Base-by-base conservation (phyloP, 192 early-diverging fungal genomes). In the Coemansia sp. region DNA sequence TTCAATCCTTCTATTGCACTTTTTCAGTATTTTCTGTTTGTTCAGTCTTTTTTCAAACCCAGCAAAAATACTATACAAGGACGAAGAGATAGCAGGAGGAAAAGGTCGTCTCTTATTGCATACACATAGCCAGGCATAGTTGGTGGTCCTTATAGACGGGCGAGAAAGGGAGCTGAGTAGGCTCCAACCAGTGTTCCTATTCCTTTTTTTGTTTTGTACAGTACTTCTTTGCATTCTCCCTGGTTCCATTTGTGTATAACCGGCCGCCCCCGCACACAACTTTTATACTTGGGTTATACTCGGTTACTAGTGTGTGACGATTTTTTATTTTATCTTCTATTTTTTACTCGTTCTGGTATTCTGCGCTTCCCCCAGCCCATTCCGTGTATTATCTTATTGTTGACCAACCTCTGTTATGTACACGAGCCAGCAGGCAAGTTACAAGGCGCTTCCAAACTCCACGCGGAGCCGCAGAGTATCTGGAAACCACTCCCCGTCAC, bases 401-500 rank as follows among this genome's bases (percentile, higher is more conserved):
- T 18, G 15, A 35, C 34, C 8, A 33, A 35, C 1, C 35, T 35
- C n/a, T 35, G 57, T 9, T 26, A 78, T 78, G 76, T 73, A 78
- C 67, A 68, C 61, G 60, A 73, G 66, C 60, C 76, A 78, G 60
- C 76, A 78, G 64, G 55, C 71, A 18, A 69, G 46, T 64, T 73
- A 83, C 68, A 71, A 67, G 59, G 66, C 68, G 15, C 44, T 83
- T 39, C 80, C 80, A 20, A 83, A 67, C 58, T 83, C 80, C 6
- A 83, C 80, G 12, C 71, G 80, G 41, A 83, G 71, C 51, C 71
- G 80, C 41, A 67, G 73, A 20, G 80, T 66, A 7, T 83, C 80
- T 18, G 64, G 75, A 46, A 73, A 69, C 58, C 62, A 69, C 44
- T 51, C 66, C 16, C 51, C 58, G 21, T 58, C 71, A 12, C 80